phyloP scores from a whole-genome alignment of 768 basidiomycete genomes.

The Xerocomellus amylosporus region DNA sequence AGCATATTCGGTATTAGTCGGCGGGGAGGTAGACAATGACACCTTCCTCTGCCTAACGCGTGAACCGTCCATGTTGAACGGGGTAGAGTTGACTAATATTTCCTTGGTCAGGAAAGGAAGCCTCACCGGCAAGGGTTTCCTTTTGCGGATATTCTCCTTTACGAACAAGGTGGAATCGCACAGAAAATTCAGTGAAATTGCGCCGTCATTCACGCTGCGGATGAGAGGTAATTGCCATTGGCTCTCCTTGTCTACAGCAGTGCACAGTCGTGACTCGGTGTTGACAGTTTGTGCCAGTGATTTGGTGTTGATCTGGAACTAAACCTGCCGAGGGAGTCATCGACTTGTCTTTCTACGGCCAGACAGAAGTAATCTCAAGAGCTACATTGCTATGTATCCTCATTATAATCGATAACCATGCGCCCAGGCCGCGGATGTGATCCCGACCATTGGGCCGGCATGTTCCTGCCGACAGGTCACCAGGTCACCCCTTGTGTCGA shows the following conservation, averaged over 20 bases:
- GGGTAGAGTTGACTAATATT: not conserved
- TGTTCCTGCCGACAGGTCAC: slow-evolving; percentile 4
- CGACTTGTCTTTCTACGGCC: not conserved
- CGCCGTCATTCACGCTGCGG: slow-evolving; percentile 10
- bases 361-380: not conserved
- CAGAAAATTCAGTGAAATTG: not conserved
- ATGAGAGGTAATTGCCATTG: slow-evolving; percentile 9
- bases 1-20: not conserved
- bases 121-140: not conserved
- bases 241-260: not conserved
- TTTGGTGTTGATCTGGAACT: not conserved
- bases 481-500: not conserved
- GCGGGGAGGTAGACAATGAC: not conserved
- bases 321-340: not conserved
- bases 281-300: not conserved
- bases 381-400: not conserved
- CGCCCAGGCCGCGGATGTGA: not conserved
- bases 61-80: not conserved
- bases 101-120: slow-evolving; percentile 15
- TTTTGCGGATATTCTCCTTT: not conserved
- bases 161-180: not conserved
- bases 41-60: slow-evolving; percentile 25
- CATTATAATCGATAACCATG: not conserved
- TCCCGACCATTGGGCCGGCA: not conserved
- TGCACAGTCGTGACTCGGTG: not conserved